Base-by-base conservation (phyloP, 805 yeast genomes). In the Maudiozyma barnettii region DNA sequence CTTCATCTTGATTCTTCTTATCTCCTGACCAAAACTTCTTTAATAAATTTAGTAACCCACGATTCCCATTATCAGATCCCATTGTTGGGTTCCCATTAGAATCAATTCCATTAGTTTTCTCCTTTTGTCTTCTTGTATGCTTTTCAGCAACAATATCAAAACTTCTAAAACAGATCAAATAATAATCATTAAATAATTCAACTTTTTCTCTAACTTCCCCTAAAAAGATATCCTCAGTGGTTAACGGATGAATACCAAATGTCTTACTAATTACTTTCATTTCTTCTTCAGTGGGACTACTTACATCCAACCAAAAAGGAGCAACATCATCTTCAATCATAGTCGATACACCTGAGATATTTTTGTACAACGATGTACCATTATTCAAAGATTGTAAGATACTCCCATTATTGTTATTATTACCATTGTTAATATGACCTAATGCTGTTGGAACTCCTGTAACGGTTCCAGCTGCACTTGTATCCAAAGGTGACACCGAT, bases 191-290 rank as follows among this genome's bases (percentile, higher is more conserved):
- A 69, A 91, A 91, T 31, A 93, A 66, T 66, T 91, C 99, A 19
- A 91, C 96, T 61, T 91, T 91, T 64, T 91, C 99, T 54, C 98
- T 78, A 0, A 95, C 84, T 61, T 91, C 99, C 1, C 96, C 96
- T 29, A 90, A 67, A 50, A 85, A 84, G 43, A 91, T 90, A 67
- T 91, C 99, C 62, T 91, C 99, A 0, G 97, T 86, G 0, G 99
- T 91, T 56, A 91, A 75, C 0, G 99, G 99, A 65, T 91, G 99
- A 48, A 91, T 87, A 1, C 95, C 95, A 68, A 91, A 91, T 0
- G 97, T 81, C 58, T 88, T 88, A 23, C 95, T 79, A 13, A 91
- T 57, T 0, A 84, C 93, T 58, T 91, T 89, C 95, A 93, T 87
- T 64, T 91, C 99, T 55, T 89, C 97, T 59, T 93, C 98, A 0